phyloP scores from a whole-genome alignment of 345 rosid species.

The Eucalyptus sp. region DNA sequence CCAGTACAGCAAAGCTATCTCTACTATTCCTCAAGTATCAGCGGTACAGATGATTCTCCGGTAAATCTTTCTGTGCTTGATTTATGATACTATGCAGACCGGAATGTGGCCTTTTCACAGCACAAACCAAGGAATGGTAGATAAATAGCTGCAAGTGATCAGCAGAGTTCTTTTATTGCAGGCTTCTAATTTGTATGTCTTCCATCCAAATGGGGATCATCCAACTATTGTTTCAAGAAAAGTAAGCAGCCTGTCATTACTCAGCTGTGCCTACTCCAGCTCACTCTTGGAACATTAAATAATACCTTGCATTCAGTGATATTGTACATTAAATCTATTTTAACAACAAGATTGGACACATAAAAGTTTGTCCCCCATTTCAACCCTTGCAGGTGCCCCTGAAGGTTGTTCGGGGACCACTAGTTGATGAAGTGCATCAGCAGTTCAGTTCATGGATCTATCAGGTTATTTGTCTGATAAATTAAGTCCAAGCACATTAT shows the following conservation, averaged over 20 bases:
- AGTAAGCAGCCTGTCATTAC: slow-evolving; percentile 12
- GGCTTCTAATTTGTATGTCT: slow-evolving; percentile 69
- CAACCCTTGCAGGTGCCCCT: slow-evolving; percentile 33
- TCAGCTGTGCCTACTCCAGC: neutral
- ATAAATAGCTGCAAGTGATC: neutral
- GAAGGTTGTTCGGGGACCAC: slow-evolving; percentile 41
- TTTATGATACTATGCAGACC: neutral
- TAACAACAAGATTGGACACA: neutral
- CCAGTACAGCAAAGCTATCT: slow-evolving; percentile 65
- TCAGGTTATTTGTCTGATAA: slow-evolving; percentile 26
- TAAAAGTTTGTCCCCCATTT: neutral
- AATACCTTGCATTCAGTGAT: neutral
- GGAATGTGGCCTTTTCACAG: neutral
- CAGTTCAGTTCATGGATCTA: slow-evolving; percentile 72
- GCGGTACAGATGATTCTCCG: slow-evolving; percentile 6
- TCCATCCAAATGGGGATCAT: slow-evolving; percentile 43
- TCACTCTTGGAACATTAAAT: neutral
- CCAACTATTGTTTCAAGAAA: slow-evolving; percentile 34
- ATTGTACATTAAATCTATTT: neutral
- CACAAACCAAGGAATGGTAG: neutral
- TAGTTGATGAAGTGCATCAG: slow-evolving; percentile 75
- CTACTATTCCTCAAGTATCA: slow-evolving; percentile 54
- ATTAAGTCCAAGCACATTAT: neutral
- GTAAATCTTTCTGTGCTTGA: slow-evolving; percentile 3
- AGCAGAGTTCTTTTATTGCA: slow-evolving; percentile 4